A percentile compares a stretch with the other conserved stretches of the same genome.
phyloP scores from a whole-genome alignment of 768 basidiomycete species.

The Chlorophyllum brunneum region DNA sequence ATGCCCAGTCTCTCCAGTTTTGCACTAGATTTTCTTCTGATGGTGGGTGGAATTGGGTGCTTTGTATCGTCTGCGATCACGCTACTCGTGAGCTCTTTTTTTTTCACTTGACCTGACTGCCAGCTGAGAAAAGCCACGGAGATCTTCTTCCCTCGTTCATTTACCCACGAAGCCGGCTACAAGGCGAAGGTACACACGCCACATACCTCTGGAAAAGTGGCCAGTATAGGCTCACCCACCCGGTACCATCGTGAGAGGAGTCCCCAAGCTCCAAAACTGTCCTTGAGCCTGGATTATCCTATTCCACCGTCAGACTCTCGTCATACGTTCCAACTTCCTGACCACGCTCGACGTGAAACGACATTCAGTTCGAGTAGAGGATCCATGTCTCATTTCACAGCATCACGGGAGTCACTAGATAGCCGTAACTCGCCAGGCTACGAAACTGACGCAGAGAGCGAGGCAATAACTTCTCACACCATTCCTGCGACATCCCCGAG shows the following conservation, averaged over 20 bases:
- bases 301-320: constrained; percentile 15
- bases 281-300: constrained; percentile 10
- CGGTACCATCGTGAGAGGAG: constrained; percentile 17
- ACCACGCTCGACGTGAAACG: constrained; percentile 6
- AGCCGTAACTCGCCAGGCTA: constrained; percentile 34
- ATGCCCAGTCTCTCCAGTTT: constrained; percentile 38
- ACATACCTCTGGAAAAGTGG: constrained; percentile 24
- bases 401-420: constrained; percentile 22
- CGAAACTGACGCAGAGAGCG: constrained; percentile 33
- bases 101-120: not conserved
- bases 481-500: constrained; percentile 14
- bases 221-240: constrained; percentile 22
- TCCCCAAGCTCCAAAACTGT: constrained; percentile 14
- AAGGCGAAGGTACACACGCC: constrained; percentile 34
- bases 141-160: constrained; percentile 80
- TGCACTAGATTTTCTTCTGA: constrained; percentile 65
- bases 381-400: constrained; percentile 2
- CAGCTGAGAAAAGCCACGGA: constrained; percentile 20
- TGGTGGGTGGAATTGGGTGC: constrained; percentile 70
- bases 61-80: constrained; percentile 81
- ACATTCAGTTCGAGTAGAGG: not conserved
- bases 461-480: constrained; percentile 22
- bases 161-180: constrained; percentile 62
- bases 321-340: constrained; percentile 22
- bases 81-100: constrained; percentile 50